Evolutionary conservation across 2,329 filamentous ascomycete species (phyloP).

Genomic region (Leptographium radiaticola): DNA sequence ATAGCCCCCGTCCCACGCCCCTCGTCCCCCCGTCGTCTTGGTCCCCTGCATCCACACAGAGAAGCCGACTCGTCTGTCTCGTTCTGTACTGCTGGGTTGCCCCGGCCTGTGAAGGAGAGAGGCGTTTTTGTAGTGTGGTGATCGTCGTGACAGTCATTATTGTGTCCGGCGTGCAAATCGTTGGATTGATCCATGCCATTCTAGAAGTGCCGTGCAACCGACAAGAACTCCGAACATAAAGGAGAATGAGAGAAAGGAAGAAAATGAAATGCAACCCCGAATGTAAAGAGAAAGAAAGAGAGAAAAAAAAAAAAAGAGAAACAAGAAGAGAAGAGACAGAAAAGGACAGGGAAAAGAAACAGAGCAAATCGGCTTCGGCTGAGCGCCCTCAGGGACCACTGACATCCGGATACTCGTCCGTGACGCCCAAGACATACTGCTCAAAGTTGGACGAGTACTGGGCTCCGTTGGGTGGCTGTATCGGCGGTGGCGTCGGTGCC

Average conservation of each 20-base stretch:
- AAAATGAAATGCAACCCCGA: neutral
- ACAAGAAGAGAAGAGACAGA: neutral
- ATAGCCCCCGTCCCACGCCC: too few relatives aligned
- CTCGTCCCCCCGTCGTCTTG: too few relatives aligned
- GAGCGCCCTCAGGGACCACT: neutral
- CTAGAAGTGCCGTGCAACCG: neutral
- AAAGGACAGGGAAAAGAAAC: neutral
- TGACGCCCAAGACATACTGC: conserved; percentile 5
- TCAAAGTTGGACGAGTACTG: conserved; percentile 16
- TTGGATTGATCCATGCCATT: conserved; percentile 2
- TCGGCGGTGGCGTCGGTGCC: conserved; percentile 13
- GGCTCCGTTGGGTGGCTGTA: conserved; percentile 13
- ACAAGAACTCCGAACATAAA: neutral
- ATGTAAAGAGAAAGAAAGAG: neutral
- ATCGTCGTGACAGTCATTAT: neutral
- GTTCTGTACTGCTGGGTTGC: neutral
- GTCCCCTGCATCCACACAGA: neutral
- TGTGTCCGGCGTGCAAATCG: neutral
- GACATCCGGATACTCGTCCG: conserved; percentile 22
- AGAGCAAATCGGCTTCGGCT: neutral
- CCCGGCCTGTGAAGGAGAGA: neutral
- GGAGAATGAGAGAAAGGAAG: neutral
- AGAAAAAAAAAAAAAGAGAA: neutral
- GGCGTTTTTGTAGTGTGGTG: neutral
- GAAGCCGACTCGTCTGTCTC: neutral